Evolutionary conservation across 495 filamentous ascomycete species (phyloP).

Genomic region (Tetracladium setigerum): DNA sequence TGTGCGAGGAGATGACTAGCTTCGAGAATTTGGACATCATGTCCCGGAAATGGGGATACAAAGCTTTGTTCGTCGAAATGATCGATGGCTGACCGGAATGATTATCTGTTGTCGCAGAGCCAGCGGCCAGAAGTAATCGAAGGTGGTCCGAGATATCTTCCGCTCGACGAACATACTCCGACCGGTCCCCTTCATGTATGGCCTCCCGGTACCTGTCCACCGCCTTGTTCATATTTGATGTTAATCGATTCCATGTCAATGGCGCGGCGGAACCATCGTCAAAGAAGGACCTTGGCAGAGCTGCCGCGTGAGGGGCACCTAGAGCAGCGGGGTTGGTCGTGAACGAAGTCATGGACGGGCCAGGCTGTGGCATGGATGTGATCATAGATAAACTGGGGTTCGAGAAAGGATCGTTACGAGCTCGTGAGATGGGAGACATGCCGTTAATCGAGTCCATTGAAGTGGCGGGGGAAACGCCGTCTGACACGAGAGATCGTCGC

Average conservation of each 20-base stretch:
- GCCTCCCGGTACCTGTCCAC: constrained; percentile 83
- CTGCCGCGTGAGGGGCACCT: constrained; percentile 47
- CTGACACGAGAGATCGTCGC: constrained; percentile 56
- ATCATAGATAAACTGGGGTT: constrained; percentile 40
- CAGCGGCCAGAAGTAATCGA: constrained; percentile 85
- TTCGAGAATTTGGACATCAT: constrained; percentile 99
- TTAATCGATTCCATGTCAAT: constrained; percentile 78
- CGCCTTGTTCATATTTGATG: constrained; percentile 83
- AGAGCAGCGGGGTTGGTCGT: constrained; percentile 44
- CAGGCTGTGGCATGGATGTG: constrained; percentile 42
- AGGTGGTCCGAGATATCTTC: constrained; percentile 98
- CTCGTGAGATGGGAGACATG: constrained; percentile 39
- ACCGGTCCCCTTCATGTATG: constrained; percentile 68
- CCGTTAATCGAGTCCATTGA: constrained; percentile 84
- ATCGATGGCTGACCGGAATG: constrained; percentile 99
- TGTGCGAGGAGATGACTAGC: constrained; percentile 95
- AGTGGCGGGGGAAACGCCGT: constrained; percentile 78
- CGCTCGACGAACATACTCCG: constrained; percentile 84
- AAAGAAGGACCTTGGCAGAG: constrained; percentile 72
- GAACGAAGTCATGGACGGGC: constrained; percentile 60
- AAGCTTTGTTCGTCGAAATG: constrained; percentile 90
- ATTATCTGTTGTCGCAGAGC: constrained; percentile 94
- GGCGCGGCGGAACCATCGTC: constrained; percentile 70
- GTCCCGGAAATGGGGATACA: constrained; percentile 95
- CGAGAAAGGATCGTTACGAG: constrained; percentile 38